These are phyloP conservation scores for Podospora pseudoanserina DNA, from an alignment of 495 filamentous ascomycete genomes.

Conservation along the genomic window DNA sequence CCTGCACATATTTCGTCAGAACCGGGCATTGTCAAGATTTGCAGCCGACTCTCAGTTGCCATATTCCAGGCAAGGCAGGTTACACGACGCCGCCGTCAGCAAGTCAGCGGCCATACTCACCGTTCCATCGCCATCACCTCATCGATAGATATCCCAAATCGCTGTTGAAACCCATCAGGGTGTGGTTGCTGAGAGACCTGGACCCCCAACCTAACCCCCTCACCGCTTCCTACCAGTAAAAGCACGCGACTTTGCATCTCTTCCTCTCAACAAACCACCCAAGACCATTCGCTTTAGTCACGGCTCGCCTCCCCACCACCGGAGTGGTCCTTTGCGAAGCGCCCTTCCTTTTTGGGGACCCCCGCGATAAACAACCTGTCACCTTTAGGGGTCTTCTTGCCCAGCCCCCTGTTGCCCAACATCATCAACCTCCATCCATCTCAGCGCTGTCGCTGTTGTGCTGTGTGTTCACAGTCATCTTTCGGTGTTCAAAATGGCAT, in stretches of 20 bases:
- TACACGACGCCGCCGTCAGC: conserved; percentile 4
- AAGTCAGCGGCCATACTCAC: neutral
- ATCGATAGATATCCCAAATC: conserved; percentile 4
- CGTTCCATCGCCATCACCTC: conserved; percentile 10
- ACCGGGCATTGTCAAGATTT: conserved; percentile 4
- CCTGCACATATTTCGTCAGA: conserved; percentile 8
- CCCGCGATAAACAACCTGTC: conserved; percentile 11
- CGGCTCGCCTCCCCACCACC: neutral
- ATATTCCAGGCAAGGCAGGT: neutral
- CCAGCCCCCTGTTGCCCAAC: neutral
- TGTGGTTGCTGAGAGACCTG: neutral
- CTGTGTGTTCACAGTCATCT: conserved; percentile 11
- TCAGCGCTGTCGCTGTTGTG: neutral
- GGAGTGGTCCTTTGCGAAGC: conserved; percentile 10
- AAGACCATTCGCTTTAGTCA: conserved; percentile 8
- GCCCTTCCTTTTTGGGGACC: conserved; percentile 10
- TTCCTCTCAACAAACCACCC: neutral
- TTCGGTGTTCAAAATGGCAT: conserved; percentile 60
- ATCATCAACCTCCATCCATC: neutral
- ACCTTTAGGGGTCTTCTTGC: neutral
- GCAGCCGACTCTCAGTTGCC: neutral
- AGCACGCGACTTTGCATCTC: conserved; percentile 6
- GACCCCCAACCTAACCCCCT: conserved; percentile 3
- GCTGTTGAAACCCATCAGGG: neutral
- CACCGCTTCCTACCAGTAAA: conserved; percentile 6